Evolutionary conservation across 805 yeast species (phyloP).

Genomic region (Lipomyces yamadae): DNA sequence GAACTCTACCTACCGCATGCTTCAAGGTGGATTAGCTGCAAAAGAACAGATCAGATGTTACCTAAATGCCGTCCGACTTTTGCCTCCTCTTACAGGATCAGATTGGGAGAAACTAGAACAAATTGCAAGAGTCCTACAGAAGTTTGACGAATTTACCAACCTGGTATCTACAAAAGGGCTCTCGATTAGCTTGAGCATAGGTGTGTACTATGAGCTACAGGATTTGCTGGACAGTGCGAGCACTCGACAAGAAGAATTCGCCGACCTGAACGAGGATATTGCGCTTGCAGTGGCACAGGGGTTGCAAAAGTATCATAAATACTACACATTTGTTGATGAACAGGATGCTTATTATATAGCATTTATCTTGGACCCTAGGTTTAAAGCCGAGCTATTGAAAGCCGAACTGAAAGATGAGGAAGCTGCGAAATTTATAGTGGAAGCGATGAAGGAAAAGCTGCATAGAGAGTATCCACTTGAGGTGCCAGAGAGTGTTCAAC

Average conservation of each 20-base stretch:
- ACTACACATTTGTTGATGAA: neutral
- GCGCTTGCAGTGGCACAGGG: neutral
- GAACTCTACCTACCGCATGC: conserved; percentile 7
- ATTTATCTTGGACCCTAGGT: conserved; percentile 2
- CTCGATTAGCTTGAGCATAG: neutral
- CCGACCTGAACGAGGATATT: conserved; percentile 1
- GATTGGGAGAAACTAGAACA: conserved; percentile 3
- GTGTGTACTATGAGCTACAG: neutral
- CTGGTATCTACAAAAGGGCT: neutral
- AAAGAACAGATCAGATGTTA: neutral
- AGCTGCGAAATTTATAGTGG: neutral
- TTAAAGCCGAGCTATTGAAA: neutral
- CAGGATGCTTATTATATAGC: conserved; percentile 4
- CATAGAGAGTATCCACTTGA: conserved; percentile 8
- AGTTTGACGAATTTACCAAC: conserved; percentile 2
- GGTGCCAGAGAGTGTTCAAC: conserved; percentile 7
- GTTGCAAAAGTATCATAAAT: neutral
- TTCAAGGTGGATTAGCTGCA: conserved; percentile 1
- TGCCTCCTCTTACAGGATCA: neutral
- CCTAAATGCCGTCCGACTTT: neutral
- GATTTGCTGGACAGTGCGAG: neutral
- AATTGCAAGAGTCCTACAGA: neutral
- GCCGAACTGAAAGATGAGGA: conserved; percentile 5
- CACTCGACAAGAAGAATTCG: neutral
- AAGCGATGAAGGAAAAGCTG: conserved; percentile 8